Conservation (phyloP, 2,329 filamentous ascomycete genomes). For the Aspergillus sp. region DNA sequence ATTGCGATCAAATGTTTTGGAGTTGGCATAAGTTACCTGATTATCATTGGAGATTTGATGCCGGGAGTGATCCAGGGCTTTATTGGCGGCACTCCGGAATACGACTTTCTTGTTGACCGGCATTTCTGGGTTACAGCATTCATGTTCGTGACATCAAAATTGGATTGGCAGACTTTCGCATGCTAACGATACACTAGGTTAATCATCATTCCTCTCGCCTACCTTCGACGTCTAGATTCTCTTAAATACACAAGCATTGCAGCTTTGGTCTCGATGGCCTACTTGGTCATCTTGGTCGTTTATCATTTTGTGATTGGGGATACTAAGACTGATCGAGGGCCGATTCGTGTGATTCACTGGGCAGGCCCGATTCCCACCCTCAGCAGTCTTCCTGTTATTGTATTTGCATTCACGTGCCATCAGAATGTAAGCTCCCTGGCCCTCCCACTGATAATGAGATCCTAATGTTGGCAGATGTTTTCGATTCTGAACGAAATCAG, state of each 20-base stretch:
- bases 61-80: slow-evolving; percentile 87
- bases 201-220: slow-evolving; percentile 89
- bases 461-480: slow-evolving; percentile 69
- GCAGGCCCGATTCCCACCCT: slow-evolving; percentile 72
- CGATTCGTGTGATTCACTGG: slow-evolving; percentile 73
- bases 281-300: slow-evolving; percentile 86
- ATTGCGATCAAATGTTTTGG: slow-evolving; percentile 98
- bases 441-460: background rate
- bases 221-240: slow-evolving; percentile 84
- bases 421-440: slow-evolving; percentile 68
- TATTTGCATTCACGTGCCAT: slow-evolving; percentile 99
- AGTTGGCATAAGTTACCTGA: slow-evolving; percentile 93
- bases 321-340: slow-evolving; percentile 66
- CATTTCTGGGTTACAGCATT: slow-evolving; percentile 98
- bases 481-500: slow-evolving; percentile 93
- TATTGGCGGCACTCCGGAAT: slow-evolving; percentile 55
- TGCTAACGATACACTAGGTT: slow-evolving; percentile 51
- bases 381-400: slow-evolving; percentile 86
- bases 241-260: slow-evolving; percentile 95
- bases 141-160: slow-evolving; percentile 53
- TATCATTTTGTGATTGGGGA: slow-evolving; percentile 84
- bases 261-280: slow-evolving; percentile 87
- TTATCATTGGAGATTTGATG: slow-evolving; percentile 98
- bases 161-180: background rate
- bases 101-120: slow-evolving; percentile 76